A percentile compares a stretch with the other conserved stretches of the same genome.
Conservation (phyloP, 2,329 filamentous ascomycete genomes). For the Curvularia hawaiiensis region DNA sequence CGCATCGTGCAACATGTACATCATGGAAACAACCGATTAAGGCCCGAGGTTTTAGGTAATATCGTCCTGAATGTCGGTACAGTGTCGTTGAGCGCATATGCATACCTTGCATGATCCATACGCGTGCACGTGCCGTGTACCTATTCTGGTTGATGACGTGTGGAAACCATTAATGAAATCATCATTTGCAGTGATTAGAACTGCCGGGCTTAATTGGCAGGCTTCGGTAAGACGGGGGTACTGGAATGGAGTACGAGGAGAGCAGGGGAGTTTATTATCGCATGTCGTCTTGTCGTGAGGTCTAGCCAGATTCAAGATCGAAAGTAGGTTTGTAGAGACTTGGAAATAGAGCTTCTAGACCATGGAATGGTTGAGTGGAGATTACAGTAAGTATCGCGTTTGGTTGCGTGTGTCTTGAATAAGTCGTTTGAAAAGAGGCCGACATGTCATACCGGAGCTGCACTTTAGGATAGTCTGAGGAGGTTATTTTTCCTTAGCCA, state of each 20-base stretch:
- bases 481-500: background rate
- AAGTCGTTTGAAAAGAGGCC: too few relatives aligned
- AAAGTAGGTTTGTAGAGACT: background rate
- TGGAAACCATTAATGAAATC: background rate
- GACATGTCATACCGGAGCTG: too few relatives aligned
- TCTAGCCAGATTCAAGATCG: background rate
- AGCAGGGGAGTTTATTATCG: background rate
- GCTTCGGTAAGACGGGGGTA: background rate
- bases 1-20: background rate
- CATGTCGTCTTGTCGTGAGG: background rate
- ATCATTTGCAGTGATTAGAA: background rate
- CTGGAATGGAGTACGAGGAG: background rate
- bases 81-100: background rate
- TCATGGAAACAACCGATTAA: background rate
- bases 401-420: background rate
- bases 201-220: background rate
- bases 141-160: background rate
- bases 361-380: background rate
- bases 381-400: background rate
- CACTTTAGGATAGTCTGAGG: too few relatives aligned
- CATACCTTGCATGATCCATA: background rate
- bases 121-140: background rate
- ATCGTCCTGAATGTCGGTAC: background rate
- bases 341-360: background rate
- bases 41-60: background rate